Percentiles rank a stretch among this genome's conserved stretches.
phyloP scores from a whole-genome alignment of 345 rosid genomes.

The Mangifera indica region DNA sequence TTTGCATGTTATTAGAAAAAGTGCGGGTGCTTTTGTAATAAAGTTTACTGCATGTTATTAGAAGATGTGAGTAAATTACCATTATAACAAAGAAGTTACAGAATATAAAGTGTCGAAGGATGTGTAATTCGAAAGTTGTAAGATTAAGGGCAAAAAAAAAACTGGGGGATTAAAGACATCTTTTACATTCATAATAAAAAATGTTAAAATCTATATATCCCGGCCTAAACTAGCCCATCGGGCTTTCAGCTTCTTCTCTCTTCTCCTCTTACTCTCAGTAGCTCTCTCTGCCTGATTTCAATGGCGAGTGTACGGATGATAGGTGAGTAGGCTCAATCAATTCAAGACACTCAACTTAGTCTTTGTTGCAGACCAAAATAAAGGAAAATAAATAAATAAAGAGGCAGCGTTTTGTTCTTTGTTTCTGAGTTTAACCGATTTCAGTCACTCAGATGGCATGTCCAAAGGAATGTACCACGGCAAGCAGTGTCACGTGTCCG shows the following conservation, averaged over 20 bases:
- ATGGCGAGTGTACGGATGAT: constrained; percentile 78
- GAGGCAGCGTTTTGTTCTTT: constrained; percentile 5
- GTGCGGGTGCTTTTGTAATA: too few species aligned
- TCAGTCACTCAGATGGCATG: constrained; percentile 74
- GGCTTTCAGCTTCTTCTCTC: neutral
- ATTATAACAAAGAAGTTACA: too few species aligned
- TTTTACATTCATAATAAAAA: too few species aligned
- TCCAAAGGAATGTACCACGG: constrained; percentile 89
- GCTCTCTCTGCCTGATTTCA: constrained; percentile 13
- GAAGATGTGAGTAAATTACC: too few species aligned
- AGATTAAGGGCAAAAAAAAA: too few species aligned
- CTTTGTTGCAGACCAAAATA: too few species aligned
- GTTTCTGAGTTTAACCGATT: neutral
- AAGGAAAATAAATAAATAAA: too few species aligned
- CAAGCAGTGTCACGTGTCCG: constrained; percentile 74
- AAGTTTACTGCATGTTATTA: too few species aligned
- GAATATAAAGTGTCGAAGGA: too few species aligned
- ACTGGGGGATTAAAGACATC: too few species aligned
- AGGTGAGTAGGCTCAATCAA: constrained; percentile 54
- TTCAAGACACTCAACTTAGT: neutral
- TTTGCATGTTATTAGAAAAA: too few species aligned
- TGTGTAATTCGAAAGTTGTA: too few species aligned
- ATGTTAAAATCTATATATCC: neutral
- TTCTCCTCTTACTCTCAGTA: neutral
- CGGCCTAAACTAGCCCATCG: neutral